Conservation (phyloP, 2,329 filamentous ascomycete genomes). For the Capronia americana region DNA sequence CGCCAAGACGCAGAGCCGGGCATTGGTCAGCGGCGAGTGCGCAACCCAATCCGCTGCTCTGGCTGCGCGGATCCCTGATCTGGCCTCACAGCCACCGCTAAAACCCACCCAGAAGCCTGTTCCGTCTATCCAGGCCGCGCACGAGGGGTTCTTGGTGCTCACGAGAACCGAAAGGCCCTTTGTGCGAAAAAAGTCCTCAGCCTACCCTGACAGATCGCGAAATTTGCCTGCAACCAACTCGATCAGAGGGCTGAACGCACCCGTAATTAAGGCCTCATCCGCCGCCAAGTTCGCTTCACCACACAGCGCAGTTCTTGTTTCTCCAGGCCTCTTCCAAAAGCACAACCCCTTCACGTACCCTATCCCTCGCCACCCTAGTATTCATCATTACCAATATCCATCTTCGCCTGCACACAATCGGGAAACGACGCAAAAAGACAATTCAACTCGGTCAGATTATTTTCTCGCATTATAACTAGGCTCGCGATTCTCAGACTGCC, state of each 20-base stretch:
- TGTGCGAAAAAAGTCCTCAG: slow-evolving; percentile 4
- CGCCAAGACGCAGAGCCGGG: neutral
- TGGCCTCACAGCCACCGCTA: slow-evolving; percentile 12
- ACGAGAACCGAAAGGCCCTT: slow-evolving; percentile 7
- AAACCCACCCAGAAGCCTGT: slow-evolving; percentile 5
- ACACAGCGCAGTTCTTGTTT: neutral
- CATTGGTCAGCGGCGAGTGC: slow-evolving; percentile 24
- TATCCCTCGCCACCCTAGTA: slow-evolving; percentile 14
- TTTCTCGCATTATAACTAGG: slow-evolving; percentile 4
- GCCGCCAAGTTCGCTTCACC: slow-evolving; percentile 8
- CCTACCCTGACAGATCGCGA: slow-evolving; percentile 3
- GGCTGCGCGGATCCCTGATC: slow-evolving; percentile 7
- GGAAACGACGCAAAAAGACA: neutral
- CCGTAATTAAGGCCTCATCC: slow-evolving; percentile 6
- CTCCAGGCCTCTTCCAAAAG: neutral
- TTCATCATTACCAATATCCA: slow-evolving; percentile 17
- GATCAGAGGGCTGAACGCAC: slow-evolving; percentile 1
- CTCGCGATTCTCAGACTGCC: slow-evolving; percentile 22
- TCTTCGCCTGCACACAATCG: slow-evolving; percentile 12
- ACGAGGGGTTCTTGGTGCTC: slow-evolving; percentile 14
- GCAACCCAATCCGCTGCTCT: slow-evolving; percentile 12
- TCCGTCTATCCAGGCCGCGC: slow-evolving; percentile 15
- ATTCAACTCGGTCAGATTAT: neutral
- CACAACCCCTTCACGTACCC: slow-evolving; percentile 4
- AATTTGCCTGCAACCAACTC: slow-evolving; percentile 1